Percentiles rank a stretch among this genome's conserved stretches.
phyloP scores from a whole-genome alignment of 2,329 filamentous ascomycete species.

The Calonectria crousiana region DNA sequence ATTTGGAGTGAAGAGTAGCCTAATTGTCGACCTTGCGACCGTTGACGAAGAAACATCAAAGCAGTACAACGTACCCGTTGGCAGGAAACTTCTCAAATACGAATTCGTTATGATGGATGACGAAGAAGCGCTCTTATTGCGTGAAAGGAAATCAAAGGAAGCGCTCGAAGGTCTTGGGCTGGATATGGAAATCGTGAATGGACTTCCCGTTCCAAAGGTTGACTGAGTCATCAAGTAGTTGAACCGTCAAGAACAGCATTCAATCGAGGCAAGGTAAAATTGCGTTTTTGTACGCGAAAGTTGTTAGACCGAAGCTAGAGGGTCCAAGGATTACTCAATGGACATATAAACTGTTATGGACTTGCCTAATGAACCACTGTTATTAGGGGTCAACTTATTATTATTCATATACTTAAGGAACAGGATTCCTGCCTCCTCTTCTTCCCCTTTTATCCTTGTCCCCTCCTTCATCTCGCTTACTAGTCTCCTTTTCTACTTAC shows the following conservation, averaged over 20 bases:
- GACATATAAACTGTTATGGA: too few relatives aligned
- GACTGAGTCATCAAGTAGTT: not conserved
- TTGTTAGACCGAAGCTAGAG: too few relatives aligned
- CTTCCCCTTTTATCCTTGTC: too few relatives aligned
- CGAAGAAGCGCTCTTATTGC: not conserved
- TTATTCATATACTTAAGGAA: too few relatives aligned
- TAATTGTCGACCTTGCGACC: conserved; percentile 70
- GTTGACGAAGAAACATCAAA: conserved; percentile 3
- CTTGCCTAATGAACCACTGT: too few relatives aligned
- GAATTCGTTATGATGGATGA: conserved; percentile 24
- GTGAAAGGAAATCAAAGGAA: not conserved
- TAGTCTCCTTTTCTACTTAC: too few relatives aligned
- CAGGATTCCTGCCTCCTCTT: too few relatives aligned
- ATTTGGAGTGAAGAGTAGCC: conserved; percentile 86
- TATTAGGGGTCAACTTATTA: too few relatives aligned
- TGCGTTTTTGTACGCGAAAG: too few relatives aligned
- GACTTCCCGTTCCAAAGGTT: conserved; percentile 1
- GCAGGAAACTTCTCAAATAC: conserved; percentile 3
- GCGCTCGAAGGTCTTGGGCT: conserved; percentile 12
- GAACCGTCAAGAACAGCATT: not conserved
- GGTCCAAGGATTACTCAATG: too few relatives aligned
- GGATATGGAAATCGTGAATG: not conserved
- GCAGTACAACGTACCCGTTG: not conserved
- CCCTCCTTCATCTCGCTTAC: too few relatives aligned
- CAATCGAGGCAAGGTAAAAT: not conserved